Base-by-base conservation (phyloP, 2,329 filamentous ascomycete species). In the Paraconiothyrium sp. region DNA sequence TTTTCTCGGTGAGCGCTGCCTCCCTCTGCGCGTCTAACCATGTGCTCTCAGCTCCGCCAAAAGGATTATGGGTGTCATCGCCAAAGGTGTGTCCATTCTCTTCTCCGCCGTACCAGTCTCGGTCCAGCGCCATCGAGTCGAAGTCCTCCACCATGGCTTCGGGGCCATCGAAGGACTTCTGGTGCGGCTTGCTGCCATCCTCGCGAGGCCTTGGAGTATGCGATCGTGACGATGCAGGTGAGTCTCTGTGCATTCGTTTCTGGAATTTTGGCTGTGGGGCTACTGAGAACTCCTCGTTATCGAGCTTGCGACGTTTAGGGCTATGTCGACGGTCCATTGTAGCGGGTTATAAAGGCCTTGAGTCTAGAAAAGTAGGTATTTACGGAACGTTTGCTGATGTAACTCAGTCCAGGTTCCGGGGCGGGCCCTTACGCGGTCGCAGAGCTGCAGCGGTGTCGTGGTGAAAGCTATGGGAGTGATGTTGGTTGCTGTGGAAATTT, bases 81-180 rank as follows among this genome's bases (percentile, higher is more conserved):
- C 93, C 94, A 72, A 97, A 92, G 0, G 90, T 91, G 73, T 96
- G 92, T 30, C 90, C 92, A 60, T 90, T 89, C 76, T 97, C 93
- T 73, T 96, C 93, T 51, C 92, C 92, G 24, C 88, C 89, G 72
- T 97, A 97, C 94, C 94, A 97, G 78, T 97, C 94, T 64, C 94
- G 88, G 75, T 97, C 94, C 58, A 97, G 83, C 10, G 89, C 92
- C 64, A 86, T 86, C 20, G 88, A 86, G 65, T 96, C 92, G 63
- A 92, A 88, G 43, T 90, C 86, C 37, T 86, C 84, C 14, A 88
- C 83, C 14, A 83, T 81, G 2, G 87, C 84, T 70, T 91, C 89
- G 0, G 88, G 85, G 2, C 84, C 86, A 50, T 91, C 88, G 60
- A 89, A 88, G 59, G 86, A 84, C 27, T 81, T 75, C 66, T 87